Conservation (phyloP, 2,329 filamentous ascomycete genomes). For the Lecanoromycetidae sp. region DNA sequence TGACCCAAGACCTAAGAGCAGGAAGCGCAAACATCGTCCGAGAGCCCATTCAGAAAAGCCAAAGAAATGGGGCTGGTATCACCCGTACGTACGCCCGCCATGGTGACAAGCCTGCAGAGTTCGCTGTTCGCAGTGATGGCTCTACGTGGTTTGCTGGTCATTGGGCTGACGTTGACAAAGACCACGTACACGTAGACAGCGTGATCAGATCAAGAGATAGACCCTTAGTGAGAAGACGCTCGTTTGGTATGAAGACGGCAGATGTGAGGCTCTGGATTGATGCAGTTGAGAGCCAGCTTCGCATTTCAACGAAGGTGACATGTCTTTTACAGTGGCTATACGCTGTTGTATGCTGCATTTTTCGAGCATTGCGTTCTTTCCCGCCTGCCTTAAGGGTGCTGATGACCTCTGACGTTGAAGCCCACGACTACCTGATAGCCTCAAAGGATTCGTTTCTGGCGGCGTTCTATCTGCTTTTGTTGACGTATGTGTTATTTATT, state of each 20-base stretch:
- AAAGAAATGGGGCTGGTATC: constrained; percentile 10
- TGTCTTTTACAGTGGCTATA: constrained; percentile 23
- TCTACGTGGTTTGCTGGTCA: constrained; percentile 7
- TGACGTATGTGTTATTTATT: background rate
- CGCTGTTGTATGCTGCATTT: constrained; percentile 34
- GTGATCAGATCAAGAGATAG: background rate
- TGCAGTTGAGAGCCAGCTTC: background rate
- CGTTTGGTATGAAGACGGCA: background rate
- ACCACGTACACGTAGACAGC: background rate
- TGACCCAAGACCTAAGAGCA: background rate
- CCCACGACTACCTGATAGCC: constrained; percentile 7
- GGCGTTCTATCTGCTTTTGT: constrained; percentile 3
- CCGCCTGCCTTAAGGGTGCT: constrained; percentile 1
- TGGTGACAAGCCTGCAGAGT: constrained; percentile 6
- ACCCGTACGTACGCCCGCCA: constrained; percentile 9
- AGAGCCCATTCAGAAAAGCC: constrained; percentile 5
- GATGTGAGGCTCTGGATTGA: background rate
- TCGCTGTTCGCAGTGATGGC: background rate
- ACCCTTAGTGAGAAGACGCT: background rate
- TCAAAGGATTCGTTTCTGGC: constrained; percentile 8
- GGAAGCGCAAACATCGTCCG: constrained; percentile 1
- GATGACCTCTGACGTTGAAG: background rate
- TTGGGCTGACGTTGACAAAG: background rate
- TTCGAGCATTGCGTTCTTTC: constrained; percentile 30
- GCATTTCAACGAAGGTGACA: background rate